Base-by-base conservation (phyloP, 2,329 filamentous ascomycete species). In the Ramularia endophylla region DNA sequence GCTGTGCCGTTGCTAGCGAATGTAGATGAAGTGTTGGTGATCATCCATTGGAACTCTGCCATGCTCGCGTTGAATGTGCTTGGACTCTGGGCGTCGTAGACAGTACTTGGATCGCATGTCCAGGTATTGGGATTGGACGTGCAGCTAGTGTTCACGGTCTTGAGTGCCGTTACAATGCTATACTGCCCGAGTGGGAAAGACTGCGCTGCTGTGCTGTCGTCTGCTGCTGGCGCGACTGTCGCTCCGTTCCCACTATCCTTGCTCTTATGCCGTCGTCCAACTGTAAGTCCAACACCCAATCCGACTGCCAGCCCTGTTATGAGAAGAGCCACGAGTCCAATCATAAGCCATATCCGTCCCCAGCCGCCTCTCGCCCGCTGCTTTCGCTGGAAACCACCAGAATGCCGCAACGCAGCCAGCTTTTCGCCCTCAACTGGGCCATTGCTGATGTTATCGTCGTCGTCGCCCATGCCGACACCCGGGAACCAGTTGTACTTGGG, bases 141-240 rank as follows among this genome's bases (percentile, higher is more conserved):
- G 61, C 82, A 85, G 36, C 68, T 68, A 5, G 75, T 73, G 12
- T 65, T 62, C 2, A 72, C 63, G 4, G 66, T 72, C 36, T 70
- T 66, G 28, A 85, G 73, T 44, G 73, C 74, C 16, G 78, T 78
- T 5, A 72, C 66, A 51, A 85, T 68, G 27, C 74, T 68, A 59
- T 78, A 85, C n/a, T 74, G 71, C 5, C 81, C 82, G 1, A 73
- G 64, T 1, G 81, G 82, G 52, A 83, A 83, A 39, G 63, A 57
- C 29, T 55, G 50, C 7, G 41, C 40, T 18, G 45, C 47, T 18
- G 36, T 36, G 20, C 27, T 38, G 11, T 33, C 15, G 16, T 39
- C 27, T 5, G 36, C 22, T 4, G 30, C 27, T 17, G 36, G 19
- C 16, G 15, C 28, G 18, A 16, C 36, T 8, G 18, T 31, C n/a